Percentiles rank a stretch among this genome's conserved stretches.
Conservation (phyloP, 768 basidiomycete species). For the Mycena metata region DNA sequence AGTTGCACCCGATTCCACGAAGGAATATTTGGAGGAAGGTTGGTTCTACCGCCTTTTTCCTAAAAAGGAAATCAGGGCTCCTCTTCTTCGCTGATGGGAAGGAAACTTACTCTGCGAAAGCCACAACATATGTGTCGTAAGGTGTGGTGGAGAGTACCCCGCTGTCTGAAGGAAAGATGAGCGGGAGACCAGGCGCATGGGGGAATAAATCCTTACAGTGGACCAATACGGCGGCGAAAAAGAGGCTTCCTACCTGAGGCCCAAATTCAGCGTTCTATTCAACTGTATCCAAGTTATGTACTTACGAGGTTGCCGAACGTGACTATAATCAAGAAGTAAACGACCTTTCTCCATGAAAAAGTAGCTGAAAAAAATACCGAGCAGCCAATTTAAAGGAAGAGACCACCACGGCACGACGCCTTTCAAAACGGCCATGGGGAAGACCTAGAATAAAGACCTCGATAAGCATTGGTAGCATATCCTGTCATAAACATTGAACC, state of each 20-base stretch:
- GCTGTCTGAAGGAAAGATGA: slow-evolving; percentile 55
- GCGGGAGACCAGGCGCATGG: not conserved
- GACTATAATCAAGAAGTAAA: slow-evolving; percentile 53
- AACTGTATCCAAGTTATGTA: too few relatives aligned
- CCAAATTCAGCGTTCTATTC: too few relatives aligned
- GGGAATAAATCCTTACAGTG: slow-evolving; percentile 63
- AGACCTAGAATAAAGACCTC: slow-evolving; percentile 55
- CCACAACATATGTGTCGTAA: slow-evolving; percentile 65
- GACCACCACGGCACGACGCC: slow-evolving; percentile 79
- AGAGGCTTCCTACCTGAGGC: slow-evolving; percentile 66
- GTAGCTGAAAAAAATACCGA: slow-evolving; percentile 57
- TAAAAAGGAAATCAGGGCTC: slow-evolving; percentile 40
- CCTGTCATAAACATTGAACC: too few relatives aligned
- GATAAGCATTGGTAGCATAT: not conserved
- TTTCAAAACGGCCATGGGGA: slow-evolving; percentile 77
- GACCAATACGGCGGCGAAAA: slow-evolving; percentile 76
- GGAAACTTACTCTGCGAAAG: slow-evolving; percentile 70
- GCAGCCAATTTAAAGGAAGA: slow-evolving; percentile 74
- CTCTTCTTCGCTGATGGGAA: not conserved
- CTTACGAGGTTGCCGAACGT: slow-evolving; percentile 71
- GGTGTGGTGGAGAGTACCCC: slow-evolving; percentile 72
- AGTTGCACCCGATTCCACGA: slow-evolving; percentile 82
- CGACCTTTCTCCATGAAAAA: not conserved
- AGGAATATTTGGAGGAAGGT: slow-evolving; percentile 82
- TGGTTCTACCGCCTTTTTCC: slow-evolving; percentile 74